Percentiles rank a stretch among this genome's conserved stretches.
These are phyloP conservation scores for Herpetomonas tarakana DNA, from an alignment of 208 protist genomes.

Conservation along the genomic window DNA sequence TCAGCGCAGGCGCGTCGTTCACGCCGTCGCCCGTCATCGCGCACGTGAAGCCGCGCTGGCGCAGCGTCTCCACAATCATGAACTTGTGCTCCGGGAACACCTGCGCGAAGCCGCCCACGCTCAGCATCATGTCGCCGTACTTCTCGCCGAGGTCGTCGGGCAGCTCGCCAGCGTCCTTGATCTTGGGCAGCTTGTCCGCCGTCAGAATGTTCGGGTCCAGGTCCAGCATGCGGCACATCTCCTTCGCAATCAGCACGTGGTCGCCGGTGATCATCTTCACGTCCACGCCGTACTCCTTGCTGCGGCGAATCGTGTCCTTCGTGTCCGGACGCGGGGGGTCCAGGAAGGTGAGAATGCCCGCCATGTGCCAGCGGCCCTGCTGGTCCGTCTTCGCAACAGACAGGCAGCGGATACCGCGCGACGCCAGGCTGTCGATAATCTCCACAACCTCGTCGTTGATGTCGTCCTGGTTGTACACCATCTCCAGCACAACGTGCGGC, in stretches of 20 bases:
- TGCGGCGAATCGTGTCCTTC: constrained; percentile 78
- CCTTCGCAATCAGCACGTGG: constrained; percentile 91
- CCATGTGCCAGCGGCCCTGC: constrained; percentile 65
- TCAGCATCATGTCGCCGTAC: constrained; percentile 67
- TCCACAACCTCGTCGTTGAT: constrained; percentile 68
- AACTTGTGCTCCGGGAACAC: constrained; percentile 96
- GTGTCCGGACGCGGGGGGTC: constrained; percentile 93
- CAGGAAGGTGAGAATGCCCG: constrained; percentile 89
- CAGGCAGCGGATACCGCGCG: constrained; percentile 74
- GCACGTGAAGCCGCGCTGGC: constrained; percentile 83
- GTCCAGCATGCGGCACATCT: constrained; percentile 90
- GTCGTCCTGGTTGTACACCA: constrained; percentile 73
- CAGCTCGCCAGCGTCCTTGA: constrained; percentile 59
- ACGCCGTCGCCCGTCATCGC: constrained; percentile 98
- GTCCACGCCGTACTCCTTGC: constrained; percentile 83
- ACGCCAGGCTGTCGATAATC: constrained; percentile 66
- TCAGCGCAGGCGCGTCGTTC: constrained; percentile 95
- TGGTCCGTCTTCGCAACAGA: constrained; percentile 57
- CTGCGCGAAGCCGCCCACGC: constrained; percentile 85
- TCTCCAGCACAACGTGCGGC: constrained; percentile 77
- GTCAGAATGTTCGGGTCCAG: constrained; percentile 90
- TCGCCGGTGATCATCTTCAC: constrained; percentile 97
- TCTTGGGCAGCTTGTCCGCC: constrained; percentile 61
- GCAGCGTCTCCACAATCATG: constrained; percentile 92
- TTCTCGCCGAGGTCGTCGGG: constrained; percentile 56